Percentiles rank a stretch among this genome's conserved stretches.
Conservation (phyloP, 164 flowering plant species). For the Magnolia changhungtana region DNA sequence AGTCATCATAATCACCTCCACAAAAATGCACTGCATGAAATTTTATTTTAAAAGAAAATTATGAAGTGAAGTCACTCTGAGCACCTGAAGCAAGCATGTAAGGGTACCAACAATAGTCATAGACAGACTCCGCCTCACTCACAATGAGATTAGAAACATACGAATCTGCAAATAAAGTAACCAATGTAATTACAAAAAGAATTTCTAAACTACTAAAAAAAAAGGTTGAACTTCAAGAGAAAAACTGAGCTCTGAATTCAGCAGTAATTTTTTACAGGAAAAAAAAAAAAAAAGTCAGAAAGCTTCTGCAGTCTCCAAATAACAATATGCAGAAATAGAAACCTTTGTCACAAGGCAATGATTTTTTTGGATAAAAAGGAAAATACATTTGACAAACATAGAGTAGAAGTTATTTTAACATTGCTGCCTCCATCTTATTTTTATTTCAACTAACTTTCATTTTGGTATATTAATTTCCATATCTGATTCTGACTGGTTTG, state of each 20-base stretch:
- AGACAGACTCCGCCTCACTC: slow-evolving; percentile 82
- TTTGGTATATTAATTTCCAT: too few species aligned
- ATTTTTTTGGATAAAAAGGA: too few species aligned
- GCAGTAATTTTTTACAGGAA: background rate
- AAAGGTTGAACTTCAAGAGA: background rate
- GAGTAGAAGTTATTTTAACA: too few species aligned
- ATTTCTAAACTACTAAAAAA: background rate
- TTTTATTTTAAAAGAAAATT: background rate
- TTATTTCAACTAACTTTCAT: too few species aligned
- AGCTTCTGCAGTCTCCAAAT: background rate
- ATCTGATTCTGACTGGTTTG: too few species aligned
- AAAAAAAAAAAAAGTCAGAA: too few species aligned
- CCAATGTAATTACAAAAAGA: background rate
- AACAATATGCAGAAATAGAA: too few species aligned
- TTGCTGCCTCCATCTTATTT: too few species aligned
- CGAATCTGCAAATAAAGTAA: slow-evolving; percentile 55
- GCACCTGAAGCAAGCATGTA: slow-evolving; percentile 91
- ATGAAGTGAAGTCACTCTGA: background rate
- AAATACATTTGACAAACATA: too few species aligned
- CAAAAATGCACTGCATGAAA: background rate
- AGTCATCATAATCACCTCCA: background rate
- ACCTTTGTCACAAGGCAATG: too few species aligned
- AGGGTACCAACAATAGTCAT: slow-evolving; percentile 98
- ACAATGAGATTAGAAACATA: slow-evolving; percentile 58
- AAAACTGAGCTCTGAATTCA: background rate